phyloP scores from a whole-genome alignment of 441 rosid species.

The Capsella rubella region DNA sequence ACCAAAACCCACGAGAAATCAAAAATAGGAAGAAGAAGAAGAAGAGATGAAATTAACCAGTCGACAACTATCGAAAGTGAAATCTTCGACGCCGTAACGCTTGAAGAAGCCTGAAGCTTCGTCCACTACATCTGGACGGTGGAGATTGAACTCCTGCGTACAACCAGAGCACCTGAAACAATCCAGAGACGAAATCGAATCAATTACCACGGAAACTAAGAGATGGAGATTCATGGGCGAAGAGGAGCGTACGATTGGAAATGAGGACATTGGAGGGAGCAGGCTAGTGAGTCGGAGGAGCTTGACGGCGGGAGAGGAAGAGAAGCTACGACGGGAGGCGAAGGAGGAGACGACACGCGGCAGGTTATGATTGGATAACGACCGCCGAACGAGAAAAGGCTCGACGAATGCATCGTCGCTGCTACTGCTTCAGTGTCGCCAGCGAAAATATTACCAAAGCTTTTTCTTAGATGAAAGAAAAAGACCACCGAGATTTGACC shows the following conservation, averaged over 20 bases:
- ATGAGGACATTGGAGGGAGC: constrained; percentile 86
- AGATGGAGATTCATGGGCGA: constrained; percentile 1
- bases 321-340: constrained; percentile 31
- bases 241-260: constrained; percentile 67
- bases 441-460: constrained; percentile 50
- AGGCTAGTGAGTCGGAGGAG: constrained; percentile 54
- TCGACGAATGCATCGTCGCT: neutral
- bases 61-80: constrained; percentile 84
- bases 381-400: constrained; percentile 52
- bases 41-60: constrained; percentile 53
- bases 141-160: constrained; percentile 83
- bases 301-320: constrained; percentile 45
- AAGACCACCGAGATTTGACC: constrained; percentile 52
- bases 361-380: constrained; percentile 53
- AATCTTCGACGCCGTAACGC: constrained; percentile 70
- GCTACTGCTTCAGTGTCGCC: too few relatives aligned
- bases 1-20: constrained; percentile 9
- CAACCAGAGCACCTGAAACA: constrained; percentile 89
- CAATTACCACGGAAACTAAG: neutral
- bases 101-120: constrained; percentile 80
- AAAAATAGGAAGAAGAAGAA: neutral
- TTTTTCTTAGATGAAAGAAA: constrained; percentile 51
- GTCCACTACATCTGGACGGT: constrained; percentile 74
- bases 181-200: constrained; percentile 1
- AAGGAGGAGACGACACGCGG: constrained; percentile 46